A percentile compares a stretch with the other conserved stretches of the same genome.
Evolutionary conservation across 176 grass and related monocot genomes (phyloP).

Genomic region (Alopecurus myosuroides): DNA sequence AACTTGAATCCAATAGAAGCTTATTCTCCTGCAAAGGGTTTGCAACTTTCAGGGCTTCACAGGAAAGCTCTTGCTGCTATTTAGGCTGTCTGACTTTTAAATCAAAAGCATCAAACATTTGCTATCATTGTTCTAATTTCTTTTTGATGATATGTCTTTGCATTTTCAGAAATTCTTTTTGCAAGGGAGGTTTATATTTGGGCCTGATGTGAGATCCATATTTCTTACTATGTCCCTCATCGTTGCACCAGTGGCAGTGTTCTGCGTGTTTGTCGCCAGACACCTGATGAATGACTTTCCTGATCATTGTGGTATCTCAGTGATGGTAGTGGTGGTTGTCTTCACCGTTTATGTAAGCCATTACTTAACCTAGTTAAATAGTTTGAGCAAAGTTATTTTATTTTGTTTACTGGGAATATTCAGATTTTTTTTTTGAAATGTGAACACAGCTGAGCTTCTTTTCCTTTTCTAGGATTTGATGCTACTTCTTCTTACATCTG

Average conservation of each 20-base stretch:
- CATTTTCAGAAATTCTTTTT: constrained; percentile 78
- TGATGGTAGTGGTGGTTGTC: constrained; percentile 78
- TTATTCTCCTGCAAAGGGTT: neutral
- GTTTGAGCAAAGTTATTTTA: neutral
- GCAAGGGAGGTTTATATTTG: constrained; percentile 97
- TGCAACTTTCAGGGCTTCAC: neutral
- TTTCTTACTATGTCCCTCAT: constrained; percentile 97
- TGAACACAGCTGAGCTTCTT: constrained; percentile 12
- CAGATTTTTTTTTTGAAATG: neutral
- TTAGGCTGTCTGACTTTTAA: neutral
- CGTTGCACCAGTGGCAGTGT: constrained; percentile 59
- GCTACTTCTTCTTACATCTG: constrained; percentile 75
- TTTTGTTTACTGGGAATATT: neutral
- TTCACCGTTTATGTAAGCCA: constrained; percentile 92
- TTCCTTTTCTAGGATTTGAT: constrained; percentile 59
- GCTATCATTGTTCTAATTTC: neutral
- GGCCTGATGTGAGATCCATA: constrained; percentile 85
- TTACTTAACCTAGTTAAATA: neutral
- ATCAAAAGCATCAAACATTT: neutral
- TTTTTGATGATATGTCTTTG: neutral
- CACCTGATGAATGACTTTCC: constrained; percentile 82
- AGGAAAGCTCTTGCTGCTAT: neutral
- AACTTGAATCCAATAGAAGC: neutral
- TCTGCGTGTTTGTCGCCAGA: constrained; percentile 79
- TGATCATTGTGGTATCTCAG: constrained; percentile 61